phyloP scores from a whole-genome alignment of 768 basidiomycete genomes.

The Pisolithus tinctorius region DNA sequence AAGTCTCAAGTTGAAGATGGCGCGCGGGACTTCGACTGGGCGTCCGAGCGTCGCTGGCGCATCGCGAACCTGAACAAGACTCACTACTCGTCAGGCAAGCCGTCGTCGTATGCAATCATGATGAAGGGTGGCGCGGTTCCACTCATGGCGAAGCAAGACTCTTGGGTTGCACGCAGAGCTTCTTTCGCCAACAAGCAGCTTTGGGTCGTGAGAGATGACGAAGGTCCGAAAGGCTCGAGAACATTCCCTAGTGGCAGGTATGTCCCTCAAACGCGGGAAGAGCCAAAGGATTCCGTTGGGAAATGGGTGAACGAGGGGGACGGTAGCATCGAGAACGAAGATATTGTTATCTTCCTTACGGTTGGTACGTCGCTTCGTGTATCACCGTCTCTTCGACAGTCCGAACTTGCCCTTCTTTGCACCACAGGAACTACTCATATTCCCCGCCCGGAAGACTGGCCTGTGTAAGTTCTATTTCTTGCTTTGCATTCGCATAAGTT shows the following conservation, averaged over 20 bases:
- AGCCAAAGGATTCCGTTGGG: constrained; percentile 67
- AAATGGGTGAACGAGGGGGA: constrained; percentile 61
- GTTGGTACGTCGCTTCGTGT: constrained; percentile 41
- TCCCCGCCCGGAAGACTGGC: constrained; percentile 84
- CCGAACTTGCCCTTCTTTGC: neutral
- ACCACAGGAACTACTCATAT: constrained; percentile 66
- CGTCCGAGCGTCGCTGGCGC: constrained; percentile 71
- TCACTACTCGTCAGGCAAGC: constrained; percentile 65
- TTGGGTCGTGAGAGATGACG: constrained; percentile 77
- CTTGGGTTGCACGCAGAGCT: constrained; percentile 67
- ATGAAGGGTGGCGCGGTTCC: constrained; percentile 63
- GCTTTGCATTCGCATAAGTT: neutral
- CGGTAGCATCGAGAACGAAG: constrained; percentile 63
- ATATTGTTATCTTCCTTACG: constrained; percentile 72
- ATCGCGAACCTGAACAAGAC: constrained; percentile 65
- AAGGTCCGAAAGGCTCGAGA: constrained; percentile 49
- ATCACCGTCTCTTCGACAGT: neutral
- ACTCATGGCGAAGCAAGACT: constrained; percentile 59
- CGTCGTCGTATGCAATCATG: constrained; percentile 66
- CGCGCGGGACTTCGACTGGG: constrained; percentile 59
- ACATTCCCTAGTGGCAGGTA: constrained; percentile 88
- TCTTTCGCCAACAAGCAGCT: constrained; percentile 65
- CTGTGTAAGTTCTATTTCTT: constrained; percentile 50
- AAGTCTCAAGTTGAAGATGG: constrained; percentile 36
- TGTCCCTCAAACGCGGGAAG: constrained; percentile 71